Percentiles rank a stretch among this genome's conserved stretches.
Conservation (phyloP, 805 yeast genomes). For the Cyberlindnera mississippiensis region DNA sequence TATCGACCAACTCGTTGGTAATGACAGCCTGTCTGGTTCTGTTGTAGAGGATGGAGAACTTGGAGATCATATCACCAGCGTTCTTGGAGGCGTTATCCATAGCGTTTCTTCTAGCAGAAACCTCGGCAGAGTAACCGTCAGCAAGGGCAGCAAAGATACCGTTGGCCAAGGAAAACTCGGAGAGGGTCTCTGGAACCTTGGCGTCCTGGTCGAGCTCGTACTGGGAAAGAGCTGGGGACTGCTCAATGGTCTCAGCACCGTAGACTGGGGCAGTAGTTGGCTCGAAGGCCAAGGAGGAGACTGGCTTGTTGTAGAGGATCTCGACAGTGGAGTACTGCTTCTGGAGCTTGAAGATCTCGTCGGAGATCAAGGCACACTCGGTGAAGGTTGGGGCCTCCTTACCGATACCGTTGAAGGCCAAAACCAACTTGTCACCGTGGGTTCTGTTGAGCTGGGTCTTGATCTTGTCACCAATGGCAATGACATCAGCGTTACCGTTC, state of each 20-base stretch:
- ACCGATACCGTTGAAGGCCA: slow-evolving; percentile 89
- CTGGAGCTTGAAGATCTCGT: slow-evolving; percentile 64
- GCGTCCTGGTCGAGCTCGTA: slow-evolving; percentile 75
- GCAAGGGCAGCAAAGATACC: slow-evolving; percentile 88
- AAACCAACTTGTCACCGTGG: slow-evolving; percentile 59
- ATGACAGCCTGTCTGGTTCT: slow-evolving; percentile 99
- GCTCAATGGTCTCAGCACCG: slow-evolving; percentile 67
- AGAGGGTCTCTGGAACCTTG: slow-evolving; percentile 62
- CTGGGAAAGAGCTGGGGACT: slow-evolving; percentile 79
- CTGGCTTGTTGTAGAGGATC: slow-evolving; percentile 82
- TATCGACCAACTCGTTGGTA: slow-evolving; percentile 98
- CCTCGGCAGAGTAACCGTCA: slow-evolving; percentile 97
- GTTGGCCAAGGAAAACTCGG: slow-evolving; percentile 90
- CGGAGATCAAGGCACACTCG: slow-evolving; percentile 87
- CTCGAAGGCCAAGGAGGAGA: slow-evolving; percentile 85
- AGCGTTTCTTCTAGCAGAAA: slow-evolving; percentile 98
- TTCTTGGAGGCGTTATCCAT: slow-evolving; percentile 99
- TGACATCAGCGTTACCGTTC: slow-evolving; percentile 65
- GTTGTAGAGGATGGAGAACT: slow-evolving; percentile 96
- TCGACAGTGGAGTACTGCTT: slow-evolving; percentile 67
- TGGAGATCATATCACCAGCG: slow-evolving; percentile 98
- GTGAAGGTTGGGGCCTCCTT: slow-evolving; percentile 93
- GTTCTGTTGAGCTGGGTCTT: slow-evolving; percentile 87
- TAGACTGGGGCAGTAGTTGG: slow-evolving; percentile 67
- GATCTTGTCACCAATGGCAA: slow-evolving; percentile 91